These are phyloP conservation scores for Incumbomyces lentus DNA, from an alignment of 2,329 filamentous ascomycete genomes.

Conservation along the genomic window DNA sequence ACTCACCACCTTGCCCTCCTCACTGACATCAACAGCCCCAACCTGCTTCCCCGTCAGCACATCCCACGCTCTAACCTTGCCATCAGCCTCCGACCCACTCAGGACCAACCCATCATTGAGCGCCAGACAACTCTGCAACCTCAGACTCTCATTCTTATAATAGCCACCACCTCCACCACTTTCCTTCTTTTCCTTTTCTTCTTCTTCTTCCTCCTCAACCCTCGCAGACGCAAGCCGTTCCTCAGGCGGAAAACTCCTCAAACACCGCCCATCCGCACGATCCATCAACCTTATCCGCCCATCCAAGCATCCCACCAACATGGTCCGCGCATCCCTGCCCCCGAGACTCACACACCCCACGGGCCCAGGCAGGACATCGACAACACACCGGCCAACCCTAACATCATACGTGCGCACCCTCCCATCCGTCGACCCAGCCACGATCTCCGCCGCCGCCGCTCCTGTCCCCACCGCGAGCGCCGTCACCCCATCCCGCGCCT, in stretches of 20 bases:
- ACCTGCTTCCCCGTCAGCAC: slow-evolving; percentile 55
- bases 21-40: slow-evolving; percentile 13
- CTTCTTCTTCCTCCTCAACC: too few species aligned
- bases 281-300: slow-evolving; percentile 72
- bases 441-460: slow-evolving; percentile 34
- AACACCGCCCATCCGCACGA: slow-evolving; percentile 58
- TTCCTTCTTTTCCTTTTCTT: too few species aligned
- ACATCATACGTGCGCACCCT: slow-evolving; percentile 73
- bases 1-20: slow-evolving; percentile 15
- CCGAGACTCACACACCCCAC: slow-evolving; percentile 67
- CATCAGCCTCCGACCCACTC: slow-evolving; percentile 68
- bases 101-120: slow-evolving; percentile 67
- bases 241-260: slow-evolving; percentile 54
- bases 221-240: slow-evolving; percentile 23
- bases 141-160: slow-evolving; percentile 56
- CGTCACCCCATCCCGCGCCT: slow-evolving; percentile 56
- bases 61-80: slow-evolving; percentile 72
- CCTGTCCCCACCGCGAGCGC: slow-evolving; percentile 8
- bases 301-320: slow-evolving; percentile 68
- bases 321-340: slow-evolving; percentile 60
- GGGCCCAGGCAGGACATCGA: slow-evolving; percentile 55
- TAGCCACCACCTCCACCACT: slow-evolving; percentile 24
- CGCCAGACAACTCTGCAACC: slow-evolving; percentile 67
- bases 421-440: slow-evolving; percentile 75
- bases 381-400: slow-evolving; percentile 58